Conservation (phyloP, 805 yeast species). For the Diddensiella transvaalensis region DNA sequence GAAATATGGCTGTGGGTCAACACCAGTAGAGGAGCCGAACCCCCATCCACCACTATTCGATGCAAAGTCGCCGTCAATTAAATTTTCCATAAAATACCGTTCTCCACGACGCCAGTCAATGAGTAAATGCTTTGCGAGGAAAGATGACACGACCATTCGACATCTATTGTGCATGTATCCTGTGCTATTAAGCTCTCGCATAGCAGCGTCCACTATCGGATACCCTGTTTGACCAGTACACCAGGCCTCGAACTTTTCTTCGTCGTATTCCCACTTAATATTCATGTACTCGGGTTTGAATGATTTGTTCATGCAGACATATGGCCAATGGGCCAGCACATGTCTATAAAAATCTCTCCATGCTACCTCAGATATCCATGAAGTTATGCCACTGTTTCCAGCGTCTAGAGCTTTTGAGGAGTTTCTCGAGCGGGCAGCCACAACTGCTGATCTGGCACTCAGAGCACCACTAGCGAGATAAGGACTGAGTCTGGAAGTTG, state of each 20-base stretch:
- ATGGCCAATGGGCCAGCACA: neutral
- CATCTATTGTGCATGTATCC: neutral
- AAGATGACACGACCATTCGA: neutral
- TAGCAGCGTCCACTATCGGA: neutral
- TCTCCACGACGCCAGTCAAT: neutral
- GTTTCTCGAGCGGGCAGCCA: neutral
- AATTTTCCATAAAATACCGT: neutral
- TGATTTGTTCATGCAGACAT: neutral
- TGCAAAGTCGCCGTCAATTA: neutral
- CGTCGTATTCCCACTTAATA: neutral
- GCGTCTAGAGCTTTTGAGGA: neutral
- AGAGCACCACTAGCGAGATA: neutral
- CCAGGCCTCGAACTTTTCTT: neutral
- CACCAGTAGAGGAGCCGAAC: neutral
- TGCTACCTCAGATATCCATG: neutral
- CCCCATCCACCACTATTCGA: neutral
- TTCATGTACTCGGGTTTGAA: neutral
- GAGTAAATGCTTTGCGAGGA: neutral
- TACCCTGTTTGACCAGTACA: neutral
- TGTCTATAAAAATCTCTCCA: neutral
- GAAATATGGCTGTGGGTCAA: neutral
- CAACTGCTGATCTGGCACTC: neutral
- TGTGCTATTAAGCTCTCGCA: neutral
- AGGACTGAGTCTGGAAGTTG: neutral
- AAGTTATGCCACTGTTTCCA: neutral